phyloP scores from a whole-genome alignment of 2,329 filamentous ascomycete genomes.

The Cordyceps farinosa region DNA sequence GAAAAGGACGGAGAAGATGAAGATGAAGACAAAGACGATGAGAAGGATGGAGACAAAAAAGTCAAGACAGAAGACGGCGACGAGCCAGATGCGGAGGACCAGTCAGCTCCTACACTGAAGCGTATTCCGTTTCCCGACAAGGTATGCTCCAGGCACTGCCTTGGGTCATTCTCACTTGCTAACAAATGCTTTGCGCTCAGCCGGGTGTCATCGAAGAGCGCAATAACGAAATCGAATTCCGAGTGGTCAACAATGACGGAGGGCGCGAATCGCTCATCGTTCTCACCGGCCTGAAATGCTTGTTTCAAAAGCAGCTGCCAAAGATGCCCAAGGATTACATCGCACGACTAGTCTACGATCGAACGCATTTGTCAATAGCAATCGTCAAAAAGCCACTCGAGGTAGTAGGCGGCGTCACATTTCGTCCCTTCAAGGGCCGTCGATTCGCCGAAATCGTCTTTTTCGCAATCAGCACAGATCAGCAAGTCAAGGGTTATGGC shows the following conservation, averaged over 20 bases:
- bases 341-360: constrained; percentile 92
- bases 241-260: constrained; percentile 96
- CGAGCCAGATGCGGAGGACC: constrained; percentile 38
- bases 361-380: constrained; percentile 91
- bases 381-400: constrained; percentile 96
- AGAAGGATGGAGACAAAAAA: constrained; percentile 5
- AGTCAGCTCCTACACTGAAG: constrained; percentile 43
- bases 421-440: constrained; percentile 86
- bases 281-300: constrained; percentile 90
- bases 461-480: constrained; percentile 94
- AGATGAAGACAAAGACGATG: not conserved
- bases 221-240: constrained; percentile 91
- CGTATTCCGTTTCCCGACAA: constrained; percentile 88
- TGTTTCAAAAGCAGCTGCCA: constrained; percentile 96
- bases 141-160: constrained; percentile 39
- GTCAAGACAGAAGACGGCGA: constrained; percentile 8
- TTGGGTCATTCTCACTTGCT: not conserved
- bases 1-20: constrained; percentile 1
- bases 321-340: constrained; percentile 99
- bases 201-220: constrained; percentile 91
- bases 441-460: constrained; percentile 98
- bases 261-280: constrained; percentile 86
- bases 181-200: constrained; percentile 36
- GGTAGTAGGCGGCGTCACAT: constrained; percentile 95
- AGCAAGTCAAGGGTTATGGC: constrained; percentile 98